Base-by-base conservation (phyloP, 176 grass and related monocot genomes). In the Ensete glaucum region DNA sequence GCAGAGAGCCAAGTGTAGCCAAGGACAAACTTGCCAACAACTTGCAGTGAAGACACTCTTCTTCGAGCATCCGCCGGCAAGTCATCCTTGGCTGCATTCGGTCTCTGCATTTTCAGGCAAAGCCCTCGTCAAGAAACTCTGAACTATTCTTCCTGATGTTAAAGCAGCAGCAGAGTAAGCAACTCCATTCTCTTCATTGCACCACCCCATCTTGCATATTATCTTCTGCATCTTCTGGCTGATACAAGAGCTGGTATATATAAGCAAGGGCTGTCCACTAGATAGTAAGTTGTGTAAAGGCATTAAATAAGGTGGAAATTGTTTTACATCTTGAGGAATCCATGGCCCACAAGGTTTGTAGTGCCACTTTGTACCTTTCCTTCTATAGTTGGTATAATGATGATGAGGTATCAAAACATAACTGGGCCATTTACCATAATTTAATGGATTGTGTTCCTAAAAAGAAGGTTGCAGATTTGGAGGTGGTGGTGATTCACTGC, bases 71-170 rank as follows among this genome's bases (percentile, higher is more conserved):
- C 26, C 64, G 60, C 60, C 75, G 60, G 75, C 75, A 77, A 77
- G 75, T 77, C 75, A 77, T 77, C 75, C 60, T 77, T 77, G 75
- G 75, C 75, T 77, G 75, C 75, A 77, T 24, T 64, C 60, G 48
- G 52, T 77, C 59, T 77, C 75, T 64, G 49, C 59, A 9, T 77
- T 49, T 49, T 77, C 75, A 65, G 10, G 34, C n/a, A 77, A 77
- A 60, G 75, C 75, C 12, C 9, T 53, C 5, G 11, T 10, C 60
- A 20, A 52, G 19, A 19, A 8, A 26, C 11, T 25, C 9, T n/a
- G 21, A 17, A 9, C 6, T 50, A 1, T 56, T 56, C 72, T 19
- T 74, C 9, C 23, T n/a, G 8, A 25, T 2, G 11, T 66, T 2
- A 4, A 56, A 65, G 11, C 1, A 71, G 9, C 52, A 75, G 1